Base-by-base conservation (phyloP, 2,329 filamentous ascomycete genomes). In the Fusarium sp. region DNA sequence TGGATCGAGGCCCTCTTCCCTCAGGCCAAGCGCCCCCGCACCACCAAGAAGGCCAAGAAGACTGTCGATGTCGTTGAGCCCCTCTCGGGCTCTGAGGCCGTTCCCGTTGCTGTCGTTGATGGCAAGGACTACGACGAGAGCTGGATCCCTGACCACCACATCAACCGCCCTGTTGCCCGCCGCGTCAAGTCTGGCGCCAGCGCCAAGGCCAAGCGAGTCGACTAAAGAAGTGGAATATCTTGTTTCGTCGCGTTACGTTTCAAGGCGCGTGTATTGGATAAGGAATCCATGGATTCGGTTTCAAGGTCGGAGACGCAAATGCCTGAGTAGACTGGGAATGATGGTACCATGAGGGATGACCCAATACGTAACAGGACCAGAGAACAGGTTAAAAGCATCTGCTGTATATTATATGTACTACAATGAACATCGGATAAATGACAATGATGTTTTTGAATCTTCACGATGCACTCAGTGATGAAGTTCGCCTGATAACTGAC, bases 1-100 rank as follows among this genome's bases (percentile, higher is more conserved):
- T 98, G 95, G 94, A 92, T 99, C 82, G 92, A 94, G 76, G 91
- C 94, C 15, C 92, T 99, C 78, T 97, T 98, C 86, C 95, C 96
- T 49, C 93, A 97, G 85, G 90, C 91, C 72, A 92, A 93, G 84
- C 88, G 89, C 83, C 83, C 86, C 60, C 85, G 84, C 75, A 82
- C 86, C 31, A 82, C 86, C 70, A 87, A 85, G 76, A 89, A 89
- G 77, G 80, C 80, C 73, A 92, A 92, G 85, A 91, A 92, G 83
- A 84, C 85, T 65, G 85, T 86, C 71, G 89, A 92, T 58, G 80
- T 84, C 65, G 83, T 84, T 65, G 84, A 85, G 74, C 82, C 86
- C 38, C 88, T 91, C 49, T 88, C 91, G 38, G 91, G 91, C 67
- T 87, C 89, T 67, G 92, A 93, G 80, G 88, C 89, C 58, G 86